phyloP scores from a whole-genome alignment of 352 stramenopile species.

The Pythium rhizo-oryzae region DNA sequence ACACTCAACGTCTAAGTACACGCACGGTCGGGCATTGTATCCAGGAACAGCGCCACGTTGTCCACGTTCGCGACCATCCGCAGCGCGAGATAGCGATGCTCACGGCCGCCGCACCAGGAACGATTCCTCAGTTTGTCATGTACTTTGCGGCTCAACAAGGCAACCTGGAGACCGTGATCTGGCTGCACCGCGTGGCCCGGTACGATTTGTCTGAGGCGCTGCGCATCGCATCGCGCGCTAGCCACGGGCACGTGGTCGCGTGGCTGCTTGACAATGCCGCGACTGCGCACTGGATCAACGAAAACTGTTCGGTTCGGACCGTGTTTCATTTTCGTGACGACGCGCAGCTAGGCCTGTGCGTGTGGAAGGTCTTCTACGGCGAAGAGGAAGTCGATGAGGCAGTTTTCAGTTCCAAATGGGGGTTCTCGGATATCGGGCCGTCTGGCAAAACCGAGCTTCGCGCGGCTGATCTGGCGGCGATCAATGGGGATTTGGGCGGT shows the following conservation, averaged over 20 bases:
- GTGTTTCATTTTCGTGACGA: background rate
- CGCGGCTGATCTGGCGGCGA: no score
- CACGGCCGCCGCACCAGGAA: background rate
- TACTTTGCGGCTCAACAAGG: background rate
- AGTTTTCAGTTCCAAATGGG: background rate
- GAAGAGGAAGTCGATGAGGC: background rate
- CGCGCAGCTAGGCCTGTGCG: background rate
- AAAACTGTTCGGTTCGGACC: background rate
- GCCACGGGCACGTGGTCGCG: slow-evolving; percentile 1
- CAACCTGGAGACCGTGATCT: slow-evolving; percentile 6
- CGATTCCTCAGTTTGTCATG: slow-evolving; percentile 1
- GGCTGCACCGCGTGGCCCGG: background rate
- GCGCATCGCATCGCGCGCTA: background rate
- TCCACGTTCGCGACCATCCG: background rate
- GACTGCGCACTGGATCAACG: background rate
- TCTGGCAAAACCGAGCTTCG: no score
- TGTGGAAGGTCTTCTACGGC: background rate
- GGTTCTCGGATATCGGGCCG: no score
- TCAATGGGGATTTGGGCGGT: no score
- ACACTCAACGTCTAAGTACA: background rate
- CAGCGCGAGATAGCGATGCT: slow-evolving; percentile 6
- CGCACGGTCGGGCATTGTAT: no score
- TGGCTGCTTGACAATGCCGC: slow-evolving; percentile 4
- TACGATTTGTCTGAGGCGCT: slow-evolving; percentile 10
- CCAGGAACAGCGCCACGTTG: background rate